Percentiles rank a stretch among this genome's conserved stretches.
Evolutionary conservation across 2,329 filamentous ascomycete genomes (phyloP).

Genomic region (Alternaria ventricosa): DNA sequence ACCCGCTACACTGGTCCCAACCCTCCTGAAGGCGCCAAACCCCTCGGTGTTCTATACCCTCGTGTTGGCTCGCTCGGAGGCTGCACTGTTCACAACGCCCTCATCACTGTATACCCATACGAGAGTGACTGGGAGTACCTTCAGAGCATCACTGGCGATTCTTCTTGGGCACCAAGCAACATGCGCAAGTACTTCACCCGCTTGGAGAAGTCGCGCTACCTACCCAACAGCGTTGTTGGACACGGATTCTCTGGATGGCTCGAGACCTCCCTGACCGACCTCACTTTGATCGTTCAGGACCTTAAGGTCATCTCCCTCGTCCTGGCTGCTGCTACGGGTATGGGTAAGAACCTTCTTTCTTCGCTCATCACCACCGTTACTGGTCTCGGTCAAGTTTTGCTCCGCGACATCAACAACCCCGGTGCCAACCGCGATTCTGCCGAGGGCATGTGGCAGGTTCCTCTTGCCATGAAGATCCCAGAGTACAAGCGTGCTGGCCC

Average conservation of each 20-base stretch:
- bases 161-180: conserved; percentile 63
- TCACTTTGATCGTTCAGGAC: conserved; percentile 60
- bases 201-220: conserved; percentile 62
- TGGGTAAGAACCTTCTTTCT: conserved; percentile 50
- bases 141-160: conserved; percentile 63
- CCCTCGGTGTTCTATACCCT: conserved; percentile 63
- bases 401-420: conserved; percentile 60
- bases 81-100: conserved; percentile 65
- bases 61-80: conserved; percentile 63
- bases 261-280: conserved; percentile 56
- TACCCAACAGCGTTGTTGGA: conserved; percentile 52
- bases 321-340: conserved; percentile 57
- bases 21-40: conserved; percentile 58
- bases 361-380: conserved; percentile 50
- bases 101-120: conserved; percentile 64
- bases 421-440: conserved; percentile 52
- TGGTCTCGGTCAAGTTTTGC: conserved; percentile 55
- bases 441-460: conserved; percentile 63
- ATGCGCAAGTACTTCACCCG: conserved; percentile 65
- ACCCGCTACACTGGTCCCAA: conserved; percentile 58
- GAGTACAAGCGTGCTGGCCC: conserved; percentile 58
- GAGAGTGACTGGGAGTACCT: conserved; percentile 66
- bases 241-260: conserved; percentile 67
- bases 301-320: conserved; percentile 60
- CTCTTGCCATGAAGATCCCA: conserved; percentile 56